Percentiles rank a stretch among this genome's conserved stretches.
Evolutionary conservation across 768 basidiomycete species (phyloP).

Genomic region (Trametes cingulata): DNA sequence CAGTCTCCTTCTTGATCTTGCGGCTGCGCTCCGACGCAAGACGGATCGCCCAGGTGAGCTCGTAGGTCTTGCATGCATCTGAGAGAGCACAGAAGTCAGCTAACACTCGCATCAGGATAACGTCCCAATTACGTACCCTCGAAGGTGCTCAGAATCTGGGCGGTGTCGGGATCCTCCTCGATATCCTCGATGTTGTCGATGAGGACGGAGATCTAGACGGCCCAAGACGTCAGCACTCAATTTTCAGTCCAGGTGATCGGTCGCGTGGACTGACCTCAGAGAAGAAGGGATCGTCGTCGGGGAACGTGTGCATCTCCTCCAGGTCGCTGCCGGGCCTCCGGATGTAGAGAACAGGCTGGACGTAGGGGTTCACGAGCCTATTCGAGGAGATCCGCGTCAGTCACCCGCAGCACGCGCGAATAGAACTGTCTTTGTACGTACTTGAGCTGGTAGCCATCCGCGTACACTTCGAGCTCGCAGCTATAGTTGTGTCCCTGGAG

Average conservation of each 20-base stretch:
- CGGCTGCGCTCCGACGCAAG: conserved; percentile 72
- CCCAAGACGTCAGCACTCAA: background rate
- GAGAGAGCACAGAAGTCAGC: conserved; percentile 7
- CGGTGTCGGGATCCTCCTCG: conserved; percentile 79
- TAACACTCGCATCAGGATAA: background rate
- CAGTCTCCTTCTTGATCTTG: conserved; percentile 23
- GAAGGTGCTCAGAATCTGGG: conserved; percentile 79
- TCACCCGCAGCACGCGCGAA: conserved; percentile 5
- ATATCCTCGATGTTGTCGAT: conserved; percentile 90
- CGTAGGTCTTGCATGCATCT: conserved; percentile 88
- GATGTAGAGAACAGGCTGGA: conserved; percentile 83
- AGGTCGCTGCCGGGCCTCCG: conserved; percentile 81
- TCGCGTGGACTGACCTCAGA: conserved; percentile 57
- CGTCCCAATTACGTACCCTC: conserved; percentile 55
- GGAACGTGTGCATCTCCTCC: conserved; percentile 70
- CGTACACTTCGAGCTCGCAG: conserved; percentile 92
- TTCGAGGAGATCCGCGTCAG: background rate
- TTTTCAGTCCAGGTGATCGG: background rate
- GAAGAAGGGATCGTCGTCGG: conserved; percentile 91
- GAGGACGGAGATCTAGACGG: conserved; percentile 66
- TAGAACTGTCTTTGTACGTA: conserved; percentile 35
- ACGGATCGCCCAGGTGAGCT: conserved; percentile 93
- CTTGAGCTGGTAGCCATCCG: conserved; percentile 91
- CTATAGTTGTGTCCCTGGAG: conserved; percentile 93
- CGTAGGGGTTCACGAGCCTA: conserved; percentile 91